Evolutionary conservation across 441 rosid species (phyloP), one percentile per base, ranked within the genome.

Genomic region (Pelargonium myrrhifolium): DNA sequence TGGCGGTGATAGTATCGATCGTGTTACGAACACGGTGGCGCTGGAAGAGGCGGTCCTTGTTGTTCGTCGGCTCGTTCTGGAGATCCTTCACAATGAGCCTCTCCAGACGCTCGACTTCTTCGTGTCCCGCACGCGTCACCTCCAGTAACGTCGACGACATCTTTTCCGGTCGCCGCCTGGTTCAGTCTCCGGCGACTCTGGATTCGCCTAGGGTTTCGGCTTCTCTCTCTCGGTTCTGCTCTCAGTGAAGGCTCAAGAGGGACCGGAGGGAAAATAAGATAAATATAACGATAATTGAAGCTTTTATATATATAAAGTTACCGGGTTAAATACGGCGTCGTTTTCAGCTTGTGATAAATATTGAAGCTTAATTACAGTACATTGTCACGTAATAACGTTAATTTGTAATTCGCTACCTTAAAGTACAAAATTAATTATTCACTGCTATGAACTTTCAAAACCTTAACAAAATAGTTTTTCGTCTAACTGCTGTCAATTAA

Each of bases 141-240:
- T 90, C 99, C 63, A 95, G 83, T 56, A 92, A 83, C 43, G 98
- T 92, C 74, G 99, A 90, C 62, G 98, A 90, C 99, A 95, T 95
- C 70, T 68, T 77, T 20, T 64, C 9, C 43, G 1, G 63, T 40
- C 51, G 24, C 31, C 5, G 51, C 64, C 70, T 56, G 18, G 12
- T 31, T 20, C 9, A 47, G 3, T 12, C 75, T 67, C 12, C 77
- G 80, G 69, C 47, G 31, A 47, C 11, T 15, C 22, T 40, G 24
- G 22, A 60, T 43, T 3, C 47, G 37, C 5, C 18, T 69, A 31
- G 55, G 62, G 68, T 24, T 68, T 69, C 67, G 65, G 72, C 51
- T 67, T 67, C 22, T 12, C 17, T 9, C 20, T 58, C 60, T 24
- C 37, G 20, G 1, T 56, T 20, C 10, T 9, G 10, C 21, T 56